Evolutionary conservation across 2,329 filamentous ascomycete species (phyloP).

Genomic region (Claviceps sp.): DNA sequence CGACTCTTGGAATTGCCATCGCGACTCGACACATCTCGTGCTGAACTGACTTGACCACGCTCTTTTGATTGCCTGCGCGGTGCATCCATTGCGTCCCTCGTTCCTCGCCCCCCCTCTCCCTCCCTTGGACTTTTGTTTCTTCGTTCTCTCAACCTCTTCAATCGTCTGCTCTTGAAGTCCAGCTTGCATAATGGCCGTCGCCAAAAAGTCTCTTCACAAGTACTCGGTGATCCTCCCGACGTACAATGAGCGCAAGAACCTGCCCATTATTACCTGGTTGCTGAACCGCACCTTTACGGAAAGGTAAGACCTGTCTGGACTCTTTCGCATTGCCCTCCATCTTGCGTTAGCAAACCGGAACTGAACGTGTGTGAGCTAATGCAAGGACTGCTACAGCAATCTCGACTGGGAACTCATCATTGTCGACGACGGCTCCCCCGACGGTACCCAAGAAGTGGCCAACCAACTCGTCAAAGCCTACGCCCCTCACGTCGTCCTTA

Average conservation of each 20-base stretch:
- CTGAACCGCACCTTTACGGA: constrained; percentile 85
- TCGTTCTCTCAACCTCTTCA: not conserved
- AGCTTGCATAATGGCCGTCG: constrained; percentile 30
- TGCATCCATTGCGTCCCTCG: not conserved
- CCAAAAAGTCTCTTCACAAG: constrained; percentile 45
- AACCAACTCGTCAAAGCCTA: constrained; percentile 83
- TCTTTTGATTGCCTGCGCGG: constrained; percentile 11
- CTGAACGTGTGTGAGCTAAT: not conserved
- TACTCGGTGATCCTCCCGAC: constrained; percentile 97
- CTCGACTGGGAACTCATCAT: constrained; percentile 97
- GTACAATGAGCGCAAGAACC: constrained; percentile 95
- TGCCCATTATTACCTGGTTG: constrained; percentile 91
- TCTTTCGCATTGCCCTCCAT: not conserved
- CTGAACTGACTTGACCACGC: constrained; percentile 13
- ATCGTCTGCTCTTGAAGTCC: not conserved
- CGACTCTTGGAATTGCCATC: not conserved
- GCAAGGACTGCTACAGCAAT: constrained; percentile 39
- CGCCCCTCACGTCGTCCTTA: constrained; percentile 64
- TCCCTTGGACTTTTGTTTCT: not conserved
- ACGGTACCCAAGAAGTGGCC: constrained; percentile 85
- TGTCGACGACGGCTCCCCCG: constrained; percentile 94
- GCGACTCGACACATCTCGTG: not conserved
- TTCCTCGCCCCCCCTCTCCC: not conserved
- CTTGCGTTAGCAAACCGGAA: not conserved
- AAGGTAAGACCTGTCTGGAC: constrained; percentile 43